These are phyloP conservation scores for Rhododendron henanense DNA, from an alignment of 148 eudicot genomes.

Conservation along the genomic window DNA sequence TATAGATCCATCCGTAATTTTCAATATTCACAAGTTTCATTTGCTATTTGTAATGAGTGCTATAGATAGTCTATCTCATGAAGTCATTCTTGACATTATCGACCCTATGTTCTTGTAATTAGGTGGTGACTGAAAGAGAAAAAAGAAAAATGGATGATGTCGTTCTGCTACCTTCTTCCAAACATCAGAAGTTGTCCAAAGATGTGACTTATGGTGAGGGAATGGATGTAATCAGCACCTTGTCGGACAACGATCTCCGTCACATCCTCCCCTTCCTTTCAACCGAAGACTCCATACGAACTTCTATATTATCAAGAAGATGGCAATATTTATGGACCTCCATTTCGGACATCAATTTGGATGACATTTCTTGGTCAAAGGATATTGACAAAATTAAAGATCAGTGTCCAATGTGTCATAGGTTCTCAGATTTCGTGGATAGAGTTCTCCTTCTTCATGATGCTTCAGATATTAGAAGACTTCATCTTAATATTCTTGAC, in stretches of 20 bases:
- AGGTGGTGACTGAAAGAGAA: neutral
- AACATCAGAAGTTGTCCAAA: neutral
- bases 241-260: neutral
- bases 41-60: neutral
- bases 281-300: neutral
- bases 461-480: neutral
- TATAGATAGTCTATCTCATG: neutral
- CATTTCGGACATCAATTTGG: neutral
- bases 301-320: neutral
- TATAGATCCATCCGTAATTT: too few species aligned
- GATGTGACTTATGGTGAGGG: neutral
- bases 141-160: neutral
- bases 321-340: slow-evolving; percentile 12
- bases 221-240: slow-evolving; percentile 8
- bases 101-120: neutral
- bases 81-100: neutral
- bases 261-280: slow-evolving; percentile 1
- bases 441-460: neutral
- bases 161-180: neutral
- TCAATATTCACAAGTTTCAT: neutral
- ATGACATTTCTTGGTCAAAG: neutral
- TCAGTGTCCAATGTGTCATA: neutral
- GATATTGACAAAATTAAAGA: neutral
- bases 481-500: neutral
- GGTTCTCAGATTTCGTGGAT: neutral